Percentiles rank a stretch among this genome's conserved stretches.
Conservation (phyloP, 495 filamentous ascomycete genomes). For the Extremus antarcticus region DNA sequence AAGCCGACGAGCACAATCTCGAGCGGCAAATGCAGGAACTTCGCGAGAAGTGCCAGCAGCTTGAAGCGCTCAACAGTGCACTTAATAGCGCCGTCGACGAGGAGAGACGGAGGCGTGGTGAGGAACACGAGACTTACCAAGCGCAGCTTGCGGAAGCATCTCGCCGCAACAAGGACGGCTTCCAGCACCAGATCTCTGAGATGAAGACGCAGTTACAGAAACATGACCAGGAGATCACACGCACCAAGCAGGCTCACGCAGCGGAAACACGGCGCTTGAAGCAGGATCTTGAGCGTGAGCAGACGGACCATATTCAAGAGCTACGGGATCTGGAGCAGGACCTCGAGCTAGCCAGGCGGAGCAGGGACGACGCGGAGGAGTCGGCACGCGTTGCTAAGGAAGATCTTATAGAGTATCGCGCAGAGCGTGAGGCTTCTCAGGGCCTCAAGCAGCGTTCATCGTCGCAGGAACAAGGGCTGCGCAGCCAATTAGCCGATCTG, state of each 20-base stretch:
- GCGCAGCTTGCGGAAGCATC: not conserved
- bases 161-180: not conserved
- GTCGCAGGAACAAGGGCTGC: not conserved
- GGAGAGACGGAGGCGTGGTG: conserved; percentile 10
- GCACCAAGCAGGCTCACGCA: not conserved
- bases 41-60: conserved; percentile 1
- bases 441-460: too few relatives aligned
- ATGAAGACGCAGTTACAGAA: not conserved
- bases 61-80: conserved; percentile 12
- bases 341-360: conserved; percentile 3
- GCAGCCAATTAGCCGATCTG: not conserved
- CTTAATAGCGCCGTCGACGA: conserved; percentile 13
- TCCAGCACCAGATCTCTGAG: not conserved
- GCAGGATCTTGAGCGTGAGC: not conserved
- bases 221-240: not conserved
- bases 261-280: not conserved
- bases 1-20: conserved; percentile 2
- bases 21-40: conserved; percentile 11
- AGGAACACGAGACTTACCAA: conserved; percentile 6
- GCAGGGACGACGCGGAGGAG: conserved; percentile 9
- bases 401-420: conserved; percentile 11
- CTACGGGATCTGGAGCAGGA: not conserved
- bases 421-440: too few relatives aligned
- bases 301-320: not conserved
- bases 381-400: conserved; percentile 5